These are phyloP conservation scores for Clitopilus hobsonii DNA, from an alignment of 768 basidiomycete species.

Conservation along the genomic window DNA sequence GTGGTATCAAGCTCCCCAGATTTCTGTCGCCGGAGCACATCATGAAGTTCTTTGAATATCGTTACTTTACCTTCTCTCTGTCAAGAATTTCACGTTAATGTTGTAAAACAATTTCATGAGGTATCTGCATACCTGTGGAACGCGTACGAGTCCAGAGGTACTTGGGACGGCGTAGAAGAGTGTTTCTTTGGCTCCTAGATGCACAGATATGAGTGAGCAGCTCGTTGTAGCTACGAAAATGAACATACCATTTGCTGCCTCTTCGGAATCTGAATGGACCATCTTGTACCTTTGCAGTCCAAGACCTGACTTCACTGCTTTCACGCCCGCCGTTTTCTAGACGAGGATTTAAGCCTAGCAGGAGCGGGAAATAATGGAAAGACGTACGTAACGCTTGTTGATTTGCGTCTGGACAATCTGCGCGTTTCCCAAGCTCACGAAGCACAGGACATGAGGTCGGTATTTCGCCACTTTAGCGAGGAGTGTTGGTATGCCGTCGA, in stretches of 20 bases:
- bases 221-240: neutral
- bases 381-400: conserved; percentile 4
- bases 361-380: too few species aligned
- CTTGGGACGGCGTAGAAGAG: conserved; percentile 74
- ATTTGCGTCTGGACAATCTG: conserved; percentile 25
- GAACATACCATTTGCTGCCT: neutral
- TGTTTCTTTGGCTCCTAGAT: conserved; percentile 36
- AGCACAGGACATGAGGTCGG: conserved; percentile 67
- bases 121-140: conserved; percentile 53
- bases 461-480: conserved; percentile 53
- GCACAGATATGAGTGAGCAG: neutral
- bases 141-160: conserved; percentile 70
- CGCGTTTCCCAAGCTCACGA: conserved; percentile 71
- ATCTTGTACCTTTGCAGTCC: conserved; percentile 53
- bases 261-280: conserved; percentile 25
- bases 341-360: neutral
- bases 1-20: neutral
- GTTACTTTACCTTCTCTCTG: neutral
- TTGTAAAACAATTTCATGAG: neutral
- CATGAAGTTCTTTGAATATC: neutral
- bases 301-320: conserved; percentile 2
- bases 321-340: conserved; percentile 6
- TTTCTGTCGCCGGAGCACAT: neutral
- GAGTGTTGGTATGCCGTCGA: conserved; percentile 48
- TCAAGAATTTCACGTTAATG: neutral